Conservation (phyloP, 2,329 filamentous ascomycete genomes). For the Aspergillus novofumigatus region DNA sequence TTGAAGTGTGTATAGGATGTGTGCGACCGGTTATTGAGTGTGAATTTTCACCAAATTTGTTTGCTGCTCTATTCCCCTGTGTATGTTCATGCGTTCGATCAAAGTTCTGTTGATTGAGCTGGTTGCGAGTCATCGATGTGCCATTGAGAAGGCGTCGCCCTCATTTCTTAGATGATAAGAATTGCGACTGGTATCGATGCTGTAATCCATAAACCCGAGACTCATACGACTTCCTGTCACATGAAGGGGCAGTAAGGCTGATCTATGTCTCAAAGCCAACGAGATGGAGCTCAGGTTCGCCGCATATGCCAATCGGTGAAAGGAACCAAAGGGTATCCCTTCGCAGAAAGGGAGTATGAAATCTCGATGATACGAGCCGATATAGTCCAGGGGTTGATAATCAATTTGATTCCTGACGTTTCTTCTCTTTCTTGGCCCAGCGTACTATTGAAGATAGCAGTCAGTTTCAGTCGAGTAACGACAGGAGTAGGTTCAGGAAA, state of each 20-base stretch:
- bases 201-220: neutral
- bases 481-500: neutral
- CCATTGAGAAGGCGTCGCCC: neutral
- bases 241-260: neutral
- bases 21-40: neutral
- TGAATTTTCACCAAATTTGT: neutral
- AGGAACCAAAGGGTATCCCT: conserved; percentile 13
- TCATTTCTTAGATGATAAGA: neutral
- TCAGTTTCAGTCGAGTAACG: neutral
- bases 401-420: conserved; percentile 40
- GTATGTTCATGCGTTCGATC: neutral
- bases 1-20: neutral
- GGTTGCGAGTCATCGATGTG: neutral
- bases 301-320: neutral
- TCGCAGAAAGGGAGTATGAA: neutral
- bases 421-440: conserved; percentile 73
- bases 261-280: neutral
- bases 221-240: neutral
- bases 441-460: conserved; percentile 40
- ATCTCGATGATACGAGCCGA: neutral
- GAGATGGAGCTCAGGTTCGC: neutral
- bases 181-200: neutral
- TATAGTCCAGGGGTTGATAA: neutral
- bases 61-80: neutral
- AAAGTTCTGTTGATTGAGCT: neutral